Evolutionary conservation across 1,139 yeast species (phyloP).

Genomic region (Yamadazyma atmosphaerica): DNA sequence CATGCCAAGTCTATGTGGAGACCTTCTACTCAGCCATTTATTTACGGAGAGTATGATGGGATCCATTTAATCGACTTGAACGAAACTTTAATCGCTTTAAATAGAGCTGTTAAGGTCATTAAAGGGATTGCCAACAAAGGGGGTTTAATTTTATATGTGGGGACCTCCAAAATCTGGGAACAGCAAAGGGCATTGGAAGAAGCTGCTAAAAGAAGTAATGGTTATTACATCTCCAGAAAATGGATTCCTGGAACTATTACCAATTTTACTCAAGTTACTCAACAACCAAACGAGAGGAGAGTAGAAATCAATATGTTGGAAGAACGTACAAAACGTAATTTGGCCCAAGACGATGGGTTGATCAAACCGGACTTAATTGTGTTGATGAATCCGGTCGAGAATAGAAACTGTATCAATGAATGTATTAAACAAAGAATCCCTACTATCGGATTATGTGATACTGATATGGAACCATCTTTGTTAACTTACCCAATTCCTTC

Average conservation of each 20-base stretch:
- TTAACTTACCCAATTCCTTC: conserved; percentile 96
- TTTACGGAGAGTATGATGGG: conserved; percentile 86
- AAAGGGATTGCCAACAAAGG: conserved; percentile 82
- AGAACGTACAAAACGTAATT: conserved; percentile 54
- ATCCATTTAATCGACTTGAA: conserved; percentile 88
- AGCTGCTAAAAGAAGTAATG: conserved; percentile 77
- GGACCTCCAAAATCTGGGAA: conserved; percentile 69
- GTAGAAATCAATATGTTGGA: conserved; percentile 43
- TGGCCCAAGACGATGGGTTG: conserved; percentile 45
- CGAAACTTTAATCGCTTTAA: conserved; percentile 71
- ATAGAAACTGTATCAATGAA: conserved; percentile 77
- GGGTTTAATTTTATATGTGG: conserved; percentile 81
- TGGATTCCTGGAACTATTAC: conserved; percentile 98
- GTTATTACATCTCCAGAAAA: conserved; percentile 78
- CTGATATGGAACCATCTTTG: conserved; percentile 86
- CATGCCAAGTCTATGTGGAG: conserved; percentile 81
- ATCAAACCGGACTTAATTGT: conserved; percentile 89
- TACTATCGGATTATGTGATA: conserved; percentile 90
- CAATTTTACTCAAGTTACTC: conserved; percentile 74
- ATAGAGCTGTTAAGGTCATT: conserved; percentile 77
- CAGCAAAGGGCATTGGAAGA: conserved; percentile 73
- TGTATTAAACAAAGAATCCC: conserved; percentile 85
- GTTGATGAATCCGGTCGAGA: conserved; percentile 84
- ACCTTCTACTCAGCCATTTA: conserved; percentile 82
- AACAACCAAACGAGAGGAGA: conserved; percentile 61